Conservation (phyloP, 2,329 filamentous ascomycete species). For the Coniochaeta sp. region DNA sequence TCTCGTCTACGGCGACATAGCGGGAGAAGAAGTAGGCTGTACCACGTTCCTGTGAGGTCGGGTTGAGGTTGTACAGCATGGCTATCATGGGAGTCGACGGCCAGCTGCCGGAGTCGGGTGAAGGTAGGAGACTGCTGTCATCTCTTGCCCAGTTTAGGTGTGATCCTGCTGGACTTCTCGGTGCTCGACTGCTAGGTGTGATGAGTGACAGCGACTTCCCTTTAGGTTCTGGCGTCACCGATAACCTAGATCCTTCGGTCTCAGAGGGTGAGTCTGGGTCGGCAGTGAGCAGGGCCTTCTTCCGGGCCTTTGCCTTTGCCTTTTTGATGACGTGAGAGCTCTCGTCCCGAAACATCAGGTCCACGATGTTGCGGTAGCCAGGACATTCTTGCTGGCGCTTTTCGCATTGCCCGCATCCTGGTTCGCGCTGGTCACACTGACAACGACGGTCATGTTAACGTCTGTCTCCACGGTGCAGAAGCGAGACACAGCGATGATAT, state of each 20-base stretch:
- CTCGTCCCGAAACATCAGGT: constrained; percentile 51
- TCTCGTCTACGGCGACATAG: constrained; percentile 37
- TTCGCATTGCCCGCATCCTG: constrained; percentile 46
- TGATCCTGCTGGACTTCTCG: constrained; percentile 8
- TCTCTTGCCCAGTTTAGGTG: constrained; percentile 13
- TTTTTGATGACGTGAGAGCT: constrained; percentile 48
- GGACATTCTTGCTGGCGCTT: constrained; percentile 44
- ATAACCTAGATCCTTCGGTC: constrained; percentile 4
- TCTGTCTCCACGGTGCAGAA: constrained; percentile 5
- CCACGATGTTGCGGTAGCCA: constrained; percentile 46
- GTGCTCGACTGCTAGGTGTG: constrained; percentile 9
- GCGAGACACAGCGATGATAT: not conserved
- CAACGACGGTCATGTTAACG: not conserved
- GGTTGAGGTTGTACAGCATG: constrained; percentile 21
- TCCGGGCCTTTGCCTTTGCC: constrained; percentile 29
- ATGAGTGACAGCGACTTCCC: constrained; percentile 11
- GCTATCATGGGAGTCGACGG: constrained; percentile 19
- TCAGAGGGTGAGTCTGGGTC: constrained; percentile 7
- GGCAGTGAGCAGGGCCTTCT: constrained; percentile 14
- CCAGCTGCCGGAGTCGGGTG: constrained; percentile 23
- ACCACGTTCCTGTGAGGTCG: constrained; percentile 33
- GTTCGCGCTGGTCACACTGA: constrained; percentile 45
- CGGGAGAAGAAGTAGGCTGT: constrained; percentile 43
- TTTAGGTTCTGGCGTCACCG: constrained; percentile 14
- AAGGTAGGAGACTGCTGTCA: constrained; percentile 19